Evolutionary conservation across 331 rosid genomes (phyloP), one percentile per base, ranked within the genome.

Genomic region (Arachis monticola): DNA sequence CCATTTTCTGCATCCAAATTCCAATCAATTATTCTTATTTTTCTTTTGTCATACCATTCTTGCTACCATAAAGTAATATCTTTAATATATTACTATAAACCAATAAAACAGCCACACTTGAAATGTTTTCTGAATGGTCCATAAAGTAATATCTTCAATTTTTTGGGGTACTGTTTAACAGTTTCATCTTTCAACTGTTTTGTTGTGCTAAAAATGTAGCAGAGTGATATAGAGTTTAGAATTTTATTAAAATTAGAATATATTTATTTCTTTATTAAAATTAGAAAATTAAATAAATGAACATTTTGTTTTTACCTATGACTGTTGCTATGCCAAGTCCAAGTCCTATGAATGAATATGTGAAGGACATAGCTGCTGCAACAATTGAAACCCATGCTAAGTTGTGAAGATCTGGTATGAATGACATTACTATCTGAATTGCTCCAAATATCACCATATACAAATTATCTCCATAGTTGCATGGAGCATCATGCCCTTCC

Each of bases 371-470:
- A 68, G 86, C 10, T 61, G 98, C 89, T 3, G 98, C 98, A 35
- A 89, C 38, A 76, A 80, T 69, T 0, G 98, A 93, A 59, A 91
- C 92, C 97, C 98, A 93, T 14, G 81, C 77, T 96, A 93, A 85
- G 91, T 85, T 83, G 69, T 93, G 98, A 69, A 93, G 87, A 85
- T 88, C 88, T 41, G 98, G 98, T 65, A 93, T 91, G 79, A 91
- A 95, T 17, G 98, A 93, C 90, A 91, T 68, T 3, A 89, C 9
- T n/a, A 93, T 76, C 82, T 93, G 96, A 31, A 89, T 45, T 40
- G 66, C 46, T 80, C 98, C 98, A 80, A 93, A 93, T 4, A 91
- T 0, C 64, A 88, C 13, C 89, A 91, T 93, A 74, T 80, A 89
- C 57, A 75, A 3, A 50, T 51, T 79, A 1, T 76, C 80, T 5